Percentiles rank a stretch among this genome's conserved stretches.
Evolutionary conservation across 1,284 basidiomycete genomes (phyloP).

Genomic region (Cryptococcus maquisensis): DNA sequence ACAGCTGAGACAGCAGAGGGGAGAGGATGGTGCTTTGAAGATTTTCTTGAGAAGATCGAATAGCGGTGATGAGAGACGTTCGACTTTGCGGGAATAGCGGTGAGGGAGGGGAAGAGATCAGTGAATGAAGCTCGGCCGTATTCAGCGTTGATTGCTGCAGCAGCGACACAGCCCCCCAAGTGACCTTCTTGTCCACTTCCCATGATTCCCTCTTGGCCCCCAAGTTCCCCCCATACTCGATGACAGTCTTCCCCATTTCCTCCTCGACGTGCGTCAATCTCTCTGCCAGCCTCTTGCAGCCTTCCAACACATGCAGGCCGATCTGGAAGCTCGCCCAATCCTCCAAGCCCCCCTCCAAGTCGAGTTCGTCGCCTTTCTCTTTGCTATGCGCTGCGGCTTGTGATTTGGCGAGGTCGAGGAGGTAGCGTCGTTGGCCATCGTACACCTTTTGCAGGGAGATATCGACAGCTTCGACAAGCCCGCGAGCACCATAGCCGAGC

Average conservation of each 20-base stretch:
- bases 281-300: conserved; percentile 66
- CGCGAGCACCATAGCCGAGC: conserved; percentile 74
- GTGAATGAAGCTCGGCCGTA: conserved; percentile 64
- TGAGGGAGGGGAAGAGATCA: conserved; percentile 17
- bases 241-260: conserved; percentile 50
- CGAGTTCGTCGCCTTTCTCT: conserved; percentile 28
- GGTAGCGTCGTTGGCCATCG: conserved; percentile 54
- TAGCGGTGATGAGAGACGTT: conserved; percentile 61
- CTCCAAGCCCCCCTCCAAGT: conserved; percentile 56
- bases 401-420: conserved; percentile 11
- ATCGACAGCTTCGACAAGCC: conserved; percentile 69
- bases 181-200: conserved; percentile 57
- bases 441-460: conserved; percentile 65
- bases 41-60: conserved; percentile 67
- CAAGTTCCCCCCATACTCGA: background rate
- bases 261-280: conserved; percentile 64
- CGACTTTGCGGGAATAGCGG: conserved; percentile 43
- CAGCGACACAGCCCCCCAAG: conserved; percentile 65
- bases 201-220: conserved; percentile 2
- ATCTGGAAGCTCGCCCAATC: conserved; percentile 83
- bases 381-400: conserved; percentile 1
- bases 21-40: conserved; percentile 78
- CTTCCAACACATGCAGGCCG: conserved; percentile 73
- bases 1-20: conserved; percentile 73
- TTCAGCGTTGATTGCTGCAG: conserved; percentile 78